Conservation (phyloP, 2,329 filamentous ascomycete genomes). For the Cordyceps tenuipes region DNA sequence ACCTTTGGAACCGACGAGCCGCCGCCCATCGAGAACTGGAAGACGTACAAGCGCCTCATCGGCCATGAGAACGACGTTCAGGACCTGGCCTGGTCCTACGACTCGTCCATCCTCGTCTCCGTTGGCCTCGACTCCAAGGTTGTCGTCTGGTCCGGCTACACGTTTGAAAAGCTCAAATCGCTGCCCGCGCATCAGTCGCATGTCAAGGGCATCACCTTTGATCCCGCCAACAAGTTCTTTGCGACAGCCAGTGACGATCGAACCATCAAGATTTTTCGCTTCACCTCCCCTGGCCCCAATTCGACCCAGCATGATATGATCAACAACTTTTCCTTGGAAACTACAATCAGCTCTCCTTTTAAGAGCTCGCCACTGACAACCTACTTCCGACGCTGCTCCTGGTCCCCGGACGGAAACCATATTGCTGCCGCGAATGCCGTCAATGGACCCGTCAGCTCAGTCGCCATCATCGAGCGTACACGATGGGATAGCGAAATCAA, state of each 20-base stretch:
- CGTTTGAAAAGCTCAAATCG: conserved; percentile 95
- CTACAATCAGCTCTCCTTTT: conserved; percentile 83
- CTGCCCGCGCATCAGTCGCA: conserved; percentile 90
- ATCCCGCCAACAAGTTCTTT: conserved; percentile 98
- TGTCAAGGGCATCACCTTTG: conserved; percentile 97
- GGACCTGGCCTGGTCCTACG: conserved; percentile 92
- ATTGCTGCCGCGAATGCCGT: conserved; percentile 96
- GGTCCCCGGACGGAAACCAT: conserved; percentile 95
- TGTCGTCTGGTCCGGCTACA: conserved; percentile 96
- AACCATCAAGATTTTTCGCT: conserved; percentile 93
- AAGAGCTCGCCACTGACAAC: conserved; percentile 88
- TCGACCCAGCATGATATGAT: conserved; percentile 91
- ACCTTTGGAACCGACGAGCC: conserved; percentile 87
- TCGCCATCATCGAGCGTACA: conserved; percentile 88
- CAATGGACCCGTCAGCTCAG: conserved; percentile 93
- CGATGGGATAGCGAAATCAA: conserved; percentile 97
- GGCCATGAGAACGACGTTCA: conserved; percentile 99
- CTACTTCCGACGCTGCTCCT: conserved; percentile 92
- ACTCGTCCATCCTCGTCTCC: conserved; percentile 91
- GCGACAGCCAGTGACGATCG: conserved; percentile 95
- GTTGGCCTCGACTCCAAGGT: conserved; percentile 97
- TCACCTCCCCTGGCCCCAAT: conserved; percentile 83
- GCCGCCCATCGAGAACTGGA: conserved; percentile 95
- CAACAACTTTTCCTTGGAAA: conserved; percentile 91
- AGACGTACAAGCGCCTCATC: conserved; percentile 84